These are phyloP conservation scores for Penicillium angulare DNA, from an alignment of 495 filamentous ascomycete species.

Conservation along the genomic window DNA sequence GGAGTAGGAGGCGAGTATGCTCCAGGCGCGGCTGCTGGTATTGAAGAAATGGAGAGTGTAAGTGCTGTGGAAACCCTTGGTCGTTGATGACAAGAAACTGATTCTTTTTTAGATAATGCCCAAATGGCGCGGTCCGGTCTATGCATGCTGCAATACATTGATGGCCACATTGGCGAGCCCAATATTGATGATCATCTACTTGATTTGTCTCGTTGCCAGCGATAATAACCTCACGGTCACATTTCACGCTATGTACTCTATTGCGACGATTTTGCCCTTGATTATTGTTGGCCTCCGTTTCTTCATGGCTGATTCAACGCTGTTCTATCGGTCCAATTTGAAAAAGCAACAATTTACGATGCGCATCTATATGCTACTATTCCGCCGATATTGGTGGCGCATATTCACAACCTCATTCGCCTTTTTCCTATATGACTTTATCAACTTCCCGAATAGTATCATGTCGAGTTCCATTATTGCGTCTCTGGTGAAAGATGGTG, in stretches of 20 bases:
- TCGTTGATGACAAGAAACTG: neutral
- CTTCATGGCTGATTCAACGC: constrained; percentile 34
- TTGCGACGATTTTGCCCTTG: constrained; percentile 30
- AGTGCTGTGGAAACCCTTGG: neutral
- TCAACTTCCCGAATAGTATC: constrained; percentile 38
- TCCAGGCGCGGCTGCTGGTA: constrained; percentile 32
- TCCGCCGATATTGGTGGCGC: constrained; percentile 27
- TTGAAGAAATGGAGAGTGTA: constrained; percentile 35
- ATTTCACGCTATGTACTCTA: constrained; percentile 34
- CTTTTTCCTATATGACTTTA: constrained; percentile 38
- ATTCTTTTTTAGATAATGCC: constrained; percentile 17
- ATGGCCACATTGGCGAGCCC: constrained; percentile 35
- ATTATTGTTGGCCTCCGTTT: constrained; percentile 28
- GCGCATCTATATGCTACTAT: constrained; percentile 25
- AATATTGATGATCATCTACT: constrained; percentile 35
- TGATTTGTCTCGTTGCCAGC: constrained; percentile 31
- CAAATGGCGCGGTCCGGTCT: constrained; percentile 31
- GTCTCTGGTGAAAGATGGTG: constrained; percentile 28
- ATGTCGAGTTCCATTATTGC: constrained; percentile 42
- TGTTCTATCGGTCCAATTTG: constrained; percentile 34
- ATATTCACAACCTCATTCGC: constrained; percentile 32
- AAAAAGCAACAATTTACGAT: constrained; percentile 16
- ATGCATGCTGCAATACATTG: constrained; percentile 35
- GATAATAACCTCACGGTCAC: constrained; percentile 32
- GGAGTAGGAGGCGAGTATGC: constrained; percentile 38